A percentile compares a stretch with the other conserved stretches of the same genome.
Evolutionary conservation across 2,329 filamentous ascomycete species (phyloP).

Genomic region (Cytospora paraplurivora): DNA sequence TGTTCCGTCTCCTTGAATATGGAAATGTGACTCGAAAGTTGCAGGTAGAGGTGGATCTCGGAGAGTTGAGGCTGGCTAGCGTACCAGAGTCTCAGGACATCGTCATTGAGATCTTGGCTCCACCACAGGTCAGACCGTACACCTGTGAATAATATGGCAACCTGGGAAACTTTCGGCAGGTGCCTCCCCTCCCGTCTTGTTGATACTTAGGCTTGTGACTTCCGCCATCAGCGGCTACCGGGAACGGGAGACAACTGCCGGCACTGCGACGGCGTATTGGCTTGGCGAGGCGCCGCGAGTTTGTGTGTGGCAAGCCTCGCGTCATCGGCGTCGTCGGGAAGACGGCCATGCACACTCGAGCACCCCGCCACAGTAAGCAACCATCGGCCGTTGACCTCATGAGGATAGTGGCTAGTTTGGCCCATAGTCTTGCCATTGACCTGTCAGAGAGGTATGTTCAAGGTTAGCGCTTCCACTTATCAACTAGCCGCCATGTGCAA

Average conservation of each 20-base stretch:
- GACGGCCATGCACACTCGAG: not conserved
- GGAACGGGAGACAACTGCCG: not conserved
- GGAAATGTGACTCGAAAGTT: not conserved
- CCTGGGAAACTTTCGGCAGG: not conserved
- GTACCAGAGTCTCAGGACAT: not conserved
- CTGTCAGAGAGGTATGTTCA: not conserved
- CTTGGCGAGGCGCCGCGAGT: not conserved
- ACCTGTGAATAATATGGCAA: not conserved
- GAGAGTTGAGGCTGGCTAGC: not conserved
- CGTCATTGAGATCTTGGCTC: not conserved
- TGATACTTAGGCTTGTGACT: not conserved
- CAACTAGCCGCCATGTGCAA: not conserved
- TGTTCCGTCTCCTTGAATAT: not conserved
- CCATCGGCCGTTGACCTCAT: not conserved
- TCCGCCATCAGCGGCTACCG: too few species aligned
- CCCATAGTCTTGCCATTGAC: not conserved
- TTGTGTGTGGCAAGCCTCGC: not conserved
- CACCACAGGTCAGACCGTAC: not conserved
- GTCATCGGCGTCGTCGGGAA: not conserved
- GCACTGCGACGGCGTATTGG: not conserved
- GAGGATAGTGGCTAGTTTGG: too few species aligned
- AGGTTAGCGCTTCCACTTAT: not conserved
- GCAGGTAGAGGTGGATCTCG: not conserved
- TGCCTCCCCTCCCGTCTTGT: not conserved
- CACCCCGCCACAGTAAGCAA: not conserved